These are phyloP conservation scores for Spatholobus suberectus DNA, from an alignment of 306 rosid genomes.

Conservation along the genomic window DNA sequence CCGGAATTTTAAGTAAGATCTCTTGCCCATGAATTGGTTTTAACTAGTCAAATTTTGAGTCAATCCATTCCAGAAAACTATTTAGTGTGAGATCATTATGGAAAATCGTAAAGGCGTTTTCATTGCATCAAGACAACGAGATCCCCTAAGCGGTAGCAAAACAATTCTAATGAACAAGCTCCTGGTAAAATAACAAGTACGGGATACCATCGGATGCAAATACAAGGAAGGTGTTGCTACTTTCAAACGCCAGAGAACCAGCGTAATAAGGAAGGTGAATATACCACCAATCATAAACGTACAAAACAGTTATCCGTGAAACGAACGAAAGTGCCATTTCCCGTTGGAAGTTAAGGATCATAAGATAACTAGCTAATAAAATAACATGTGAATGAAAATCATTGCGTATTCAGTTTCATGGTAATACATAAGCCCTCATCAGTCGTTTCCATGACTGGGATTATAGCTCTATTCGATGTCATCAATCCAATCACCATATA, in stretches of 20 bases:
- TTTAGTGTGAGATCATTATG: neutral
- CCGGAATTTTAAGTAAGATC: no score
- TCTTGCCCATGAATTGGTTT: no score
- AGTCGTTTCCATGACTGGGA: conserved; percentile 32
- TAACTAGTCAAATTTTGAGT: neutral
- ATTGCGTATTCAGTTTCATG: conserved; percentile 40
- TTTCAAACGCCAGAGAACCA: conserved; percentile 7
- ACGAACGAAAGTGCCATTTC: conserved; percentile 28
- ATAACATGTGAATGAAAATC: conserved; percentile 41
- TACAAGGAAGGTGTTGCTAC: conserved; percentile 16
- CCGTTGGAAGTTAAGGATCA: conserved; percentile 38
- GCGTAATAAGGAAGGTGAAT: neutral
- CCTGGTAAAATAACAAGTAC: neutral
- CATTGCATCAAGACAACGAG: neutral
- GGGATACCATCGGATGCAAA: conserved; percentile 12
- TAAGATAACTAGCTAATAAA: conserved; percentile 26
- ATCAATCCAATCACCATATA: conserved; percentile 99
- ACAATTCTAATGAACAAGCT: neutral
- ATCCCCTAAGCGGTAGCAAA: neutral
- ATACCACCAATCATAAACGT: conserved; percentile 10
- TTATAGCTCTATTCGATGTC: conserved; percentile 68
- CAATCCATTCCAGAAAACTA: neutral
- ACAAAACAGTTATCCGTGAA: conserved; percentile 13
- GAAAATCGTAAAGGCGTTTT: neutral
- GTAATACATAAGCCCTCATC: conserved; percentile 33